Conservation (phyloP, 345 rosid species). For the Viola odorata region DNA sequence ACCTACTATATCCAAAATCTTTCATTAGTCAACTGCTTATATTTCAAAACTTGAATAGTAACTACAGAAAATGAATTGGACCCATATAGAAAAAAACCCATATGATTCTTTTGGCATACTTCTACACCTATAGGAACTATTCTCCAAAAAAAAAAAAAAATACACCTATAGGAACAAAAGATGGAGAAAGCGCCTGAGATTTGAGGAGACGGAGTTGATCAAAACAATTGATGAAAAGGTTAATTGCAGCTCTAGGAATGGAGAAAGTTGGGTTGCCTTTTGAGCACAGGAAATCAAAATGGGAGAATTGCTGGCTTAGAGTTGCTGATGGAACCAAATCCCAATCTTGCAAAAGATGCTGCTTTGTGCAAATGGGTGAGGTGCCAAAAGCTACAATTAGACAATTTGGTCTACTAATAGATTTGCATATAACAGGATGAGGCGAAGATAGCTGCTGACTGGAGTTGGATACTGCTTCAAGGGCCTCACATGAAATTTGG, state of each 20-base stretch:
- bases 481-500: slow-evolving; percentile 29
- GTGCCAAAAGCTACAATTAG: slow-evolving; percentile 38
- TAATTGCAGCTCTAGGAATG: slow-evolving; percentile 30
- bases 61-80: neutral
- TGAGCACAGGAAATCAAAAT: slow-evolving; percentile 42
- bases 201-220: slow-evolving; percentile 29
- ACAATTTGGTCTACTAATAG: slow-evolving; percentile 4
- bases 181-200: slow-evolving; percentile 30
- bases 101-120: no score
- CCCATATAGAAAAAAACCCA: neutral
- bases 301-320: slow-evolving; percentile 11
- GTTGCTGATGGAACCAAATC: slow-evolving; percentile 28
- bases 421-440: slow-evolving; percentile 13
- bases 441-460: slow-evolving; percentile 9
- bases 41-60: neutral
- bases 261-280: slow-evolving; percentile 27
- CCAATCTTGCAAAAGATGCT: slow-evolving; percentile 16
- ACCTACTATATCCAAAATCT: no score
- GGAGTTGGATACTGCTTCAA: slow-evolving; percentile 11
- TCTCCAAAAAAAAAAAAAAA: neutral
- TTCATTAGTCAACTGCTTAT: neutral
- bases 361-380: slow-evolving; percentile 16
- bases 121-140: neutral
- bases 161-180: neutral
- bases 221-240: slow-evolving; percentile 30